Evolutionary conservation across 148 eudicot genomes (phyloP).

Genomic region (Limonium bicolor): DNA sequence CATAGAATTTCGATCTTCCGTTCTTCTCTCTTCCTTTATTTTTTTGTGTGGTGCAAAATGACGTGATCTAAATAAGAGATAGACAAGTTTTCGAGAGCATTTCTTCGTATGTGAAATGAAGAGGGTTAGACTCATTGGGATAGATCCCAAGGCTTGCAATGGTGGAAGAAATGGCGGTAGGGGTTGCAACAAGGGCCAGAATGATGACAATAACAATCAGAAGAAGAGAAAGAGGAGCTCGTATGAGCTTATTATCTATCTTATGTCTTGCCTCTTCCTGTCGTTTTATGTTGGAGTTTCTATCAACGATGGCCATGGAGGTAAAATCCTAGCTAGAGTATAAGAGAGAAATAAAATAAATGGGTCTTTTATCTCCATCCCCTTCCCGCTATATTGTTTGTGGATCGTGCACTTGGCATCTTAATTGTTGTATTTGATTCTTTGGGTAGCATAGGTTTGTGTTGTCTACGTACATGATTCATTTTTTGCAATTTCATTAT

Average conservation of each 20-base stretch:
- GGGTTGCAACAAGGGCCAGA: background rate
- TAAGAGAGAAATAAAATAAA: background rate
- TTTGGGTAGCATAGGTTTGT: background rate
- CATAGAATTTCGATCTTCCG: too few species aligned
- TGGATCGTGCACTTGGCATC: background rate
- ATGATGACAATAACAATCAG: background rate
- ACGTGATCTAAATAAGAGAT: too few species aligned
- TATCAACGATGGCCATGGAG: slow-evolving; percentile 45
- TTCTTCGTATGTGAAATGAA: slow-evolving; percentile 27
- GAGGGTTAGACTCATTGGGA: slow-evolving; percentile 12
- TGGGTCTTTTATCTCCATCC: background rate
- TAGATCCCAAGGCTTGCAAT: slow-evolving; percentile 7
- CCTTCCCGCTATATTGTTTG: background rate
- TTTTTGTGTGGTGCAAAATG: too few species aligned
- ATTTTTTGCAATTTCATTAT: background rate
- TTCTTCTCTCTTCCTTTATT: background rate
- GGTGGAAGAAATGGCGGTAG: background rate
- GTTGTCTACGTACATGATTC: background rate
- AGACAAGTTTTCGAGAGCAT: too few species aligned
- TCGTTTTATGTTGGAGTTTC: slow-evolving; percentile 45
- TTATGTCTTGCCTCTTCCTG: slow-evolving; percentile 50
- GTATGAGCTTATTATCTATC: slow-evolving; percentile 35
- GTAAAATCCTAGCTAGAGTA: slow-evolving; percentile 15
- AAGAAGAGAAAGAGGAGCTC: slow-evolving; percentile 12
- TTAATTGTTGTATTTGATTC: background rate